phyloP scores from a whole-genome alignment of 2,329 filamentous ascomycete genomes.

The Delphinella strobiligena region DNA sequence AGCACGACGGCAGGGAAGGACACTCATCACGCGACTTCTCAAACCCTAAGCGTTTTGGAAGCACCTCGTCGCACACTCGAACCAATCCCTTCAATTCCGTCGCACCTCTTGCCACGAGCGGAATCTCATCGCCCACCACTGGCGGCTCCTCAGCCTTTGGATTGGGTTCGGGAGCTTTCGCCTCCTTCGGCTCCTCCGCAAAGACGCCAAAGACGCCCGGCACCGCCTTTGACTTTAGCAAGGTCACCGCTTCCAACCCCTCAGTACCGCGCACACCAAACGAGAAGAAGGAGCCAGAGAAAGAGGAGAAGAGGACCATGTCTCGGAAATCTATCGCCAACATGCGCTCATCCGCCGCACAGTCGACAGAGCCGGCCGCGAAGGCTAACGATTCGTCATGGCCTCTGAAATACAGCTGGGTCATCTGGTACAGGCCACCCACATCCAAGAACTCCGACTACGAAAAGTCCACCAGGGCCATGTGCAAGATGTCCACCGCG shows the following conservation, averaged over 20 bases:
- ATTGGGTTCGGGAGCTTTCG: constrained; percentile 87
- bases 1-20: constrained; percentile 36
- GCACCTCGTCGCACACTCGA: constrained; percentile 59
- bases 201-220: constrained; percentile 83
- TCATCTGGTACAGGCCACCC: constrained; percentile 93
- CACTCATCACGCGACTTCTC: constrained; percentile 50
- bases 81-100: constrained; percentile 69
- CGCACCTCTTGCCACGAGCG: constrained; percentile 54
- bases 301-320: constrained; percentile 16
- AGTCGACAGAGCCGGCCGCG: constrained; percentile 10
- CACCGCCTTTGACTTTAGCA: constrained; percentile 66
- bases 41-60: constrained; percentile 61
- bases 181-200: constrained; percentile 70
- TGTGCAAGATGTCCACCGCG: constrained; percentile 68
- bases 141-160: constrained; percentile 79
- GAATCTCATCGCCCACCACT: constrained; percentile 60
- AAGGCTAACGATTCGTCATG: constrained; percentile 27
- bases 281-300: constrained; percentile 52
- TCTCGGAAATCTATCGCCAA: constrained; percentile 8
- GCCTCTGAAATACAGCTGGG: constrained; percentile 75
- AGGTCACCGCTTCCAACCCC: constrained; percentile 34
- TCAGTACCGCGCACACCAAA: constrained; percentile 37
- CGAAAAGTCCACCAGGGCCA: constrained; percentile 84
- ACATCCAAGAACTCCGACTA: constrained; percentile 97
- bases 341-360: constrained; percentile 8